Evolutionary conservation across 305 asterid species (phyloP).

Genomic region (Fraxinus baroniana): DNA sequence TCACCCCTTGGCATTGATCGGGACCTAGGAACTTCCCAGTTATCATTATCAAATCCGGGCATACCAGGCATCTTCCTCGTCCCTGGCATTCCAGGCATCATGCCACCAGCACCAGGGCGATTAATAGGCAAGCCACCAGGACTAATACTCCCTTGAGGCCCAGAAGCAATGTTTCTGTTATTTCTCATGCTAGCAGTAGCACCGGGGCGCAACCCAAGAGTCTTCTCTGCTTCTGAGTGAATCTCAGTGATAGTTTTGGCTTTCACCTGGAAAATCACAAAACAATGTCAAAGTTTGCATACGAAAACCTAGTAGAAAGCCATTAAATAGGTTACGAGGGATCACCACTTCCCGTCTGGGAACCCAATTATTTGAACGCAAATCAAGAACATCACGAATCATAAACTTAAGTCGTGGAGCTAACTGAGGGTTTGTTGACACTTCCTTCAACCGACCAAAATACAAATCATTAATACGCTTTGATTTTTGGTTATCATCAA

Average conservation of each 20-base stretch:
- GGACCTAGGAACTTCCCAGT: slow-evolving; percentile 78
- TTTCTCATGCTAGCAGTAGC: slow-evolving; percentile 50
- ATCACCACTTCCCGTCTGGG: slow-evolving; percentile 92
- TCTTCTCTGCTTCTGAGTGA: slow-evolving; percentile 76
- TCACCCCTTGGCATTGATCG: slow-evolving; percentile 69
- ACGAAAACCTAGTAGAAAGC: background rate
- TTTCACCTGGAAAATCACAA: slow-evolving; percentile 52
- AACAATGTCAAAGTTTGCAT: slow-evolving; percentile 18
- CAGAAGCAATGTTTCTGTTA: slow-evolving; percentile 40
- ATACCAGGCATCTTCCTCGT: slow-evolving; percentile 74
- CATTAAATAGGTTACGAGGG: slow-evolving; percentile 19
- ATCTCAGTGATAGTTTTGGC: slow-evolving; percentile 71
- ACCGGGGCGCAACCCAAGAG: slow-evolving; percentile 59
- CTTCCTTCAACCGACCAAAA: slow-evolving; percentile 67
- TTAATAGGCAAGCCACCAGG: slow-evolving; percentile 60
- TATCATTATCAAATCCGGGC: slow-evolving; percentile 67
- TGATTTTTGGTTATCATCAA: slow-evolving; percentile 75
- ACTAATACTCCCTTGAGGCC: slow-evolving; percentile 46
- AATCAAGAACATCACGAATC: slow-evolving; percentile 81
- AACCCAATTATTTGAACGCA: slow-evolving; percentile 80
- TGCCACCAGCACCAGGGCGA: slow-evolving; percentile 72
- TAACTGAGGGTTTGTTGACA: slow-evolving; percentile 70
- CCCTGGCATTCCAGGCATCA: slow-evolving; percentile 97
- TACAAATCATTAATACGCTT: slow-evolving; percentile 66
- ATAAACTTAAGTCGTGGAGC: slow-evolving; percentile 71